These are phyloP conservation scores for Hippophae gyantsensis DNA, from an alignment of 306 rosid genomes.

Conservation along the genomic window DNA sequence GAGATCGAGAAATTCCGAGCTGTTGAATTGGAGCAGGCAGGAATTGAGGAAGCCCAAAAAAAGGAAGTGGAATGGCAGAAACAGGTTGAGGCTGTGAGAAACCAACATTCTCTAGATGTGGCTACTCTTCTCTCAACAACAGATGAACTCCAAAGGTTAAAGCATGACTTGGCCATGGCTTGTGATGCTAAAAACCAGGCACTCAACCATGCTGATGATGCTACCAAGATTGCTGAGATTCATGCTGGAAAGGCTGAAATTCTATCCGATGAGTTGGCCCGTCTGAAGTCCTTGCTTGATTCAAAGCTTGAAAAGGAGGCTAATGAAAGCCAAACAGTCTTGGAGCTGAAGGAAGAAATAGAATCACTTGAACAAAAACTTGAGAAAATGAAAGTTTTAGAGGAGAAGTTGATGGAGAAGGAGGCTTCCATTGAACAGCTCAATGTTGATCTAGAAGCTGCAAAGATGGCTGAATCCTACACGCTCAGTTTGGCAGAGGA, in stretches of 20 bases:
- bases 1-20: constrained; percentile 95
- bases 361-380: constrained; percentile 52
- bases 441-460: constrained; percentile 77
- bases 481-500: constrained; percentile 61
- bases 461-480: constrained; percentile 79
- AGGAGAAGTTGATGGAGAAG: constrained; percentile 47
- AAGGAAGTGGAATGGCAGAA: constrained; percentile 84
- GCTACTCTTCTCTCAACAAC: constrained; percentile 62
- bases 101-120: constrained; percentile 79
- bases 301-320: constrained; percentile 64
- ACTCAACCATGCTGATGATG: constrained; percentile 80
- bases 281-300: constrained; percentile 60
- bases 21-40: constrained; percentile 88
- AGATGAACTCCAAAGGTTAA: constrained; percentile 75
- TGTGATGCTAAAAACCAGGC: constrained; percentile 96
- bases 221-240: constrained; percentile 80
- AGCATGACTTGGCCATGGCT: constrained; percentile 71
- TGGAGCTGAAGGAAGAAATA: constrained; percentile 52
- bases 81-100: constrained; percentile 71
- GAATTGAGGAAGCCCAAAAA: constrained; percentile 73
- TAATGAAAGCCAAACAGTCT: constrained; percentile 34
- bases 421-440: constrained; percentile 67
- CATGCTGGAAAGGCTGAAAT: constrained; percentile 66
- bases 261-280: constrained; percentile 61
- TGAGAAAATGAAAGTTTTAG: constrained; percentile 38